phyloP scores from a whole-genome alignment of 192 early-diverging fungal species.

The Physocladia obscura region DNA sequence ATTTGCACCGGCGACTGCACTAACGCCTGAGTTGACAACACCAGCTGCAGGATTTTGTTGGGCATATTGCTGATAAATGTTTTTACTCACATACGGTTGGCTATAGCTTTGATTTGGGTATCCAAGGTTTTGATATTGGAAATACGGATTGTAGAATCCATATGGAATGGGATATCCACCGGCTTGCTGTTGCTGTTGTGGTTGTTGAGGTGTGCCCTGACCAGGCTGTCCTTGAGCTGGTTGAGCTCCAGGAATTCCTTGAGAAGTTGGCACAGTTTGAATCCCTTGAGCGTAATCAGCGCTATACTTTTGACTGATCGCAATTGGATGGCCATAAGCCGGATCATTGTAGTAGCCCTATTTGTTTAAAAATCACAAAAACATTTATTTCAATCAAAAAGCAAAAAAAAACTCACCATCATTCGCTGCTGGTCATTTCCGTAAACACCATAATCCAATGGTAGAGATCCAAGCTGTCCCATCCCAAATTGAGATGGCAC shows the following conservation, averaged over 20 bases:
- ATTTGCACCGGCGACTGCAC: background rate
- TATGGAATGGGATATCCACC: constrained; percentile 67
- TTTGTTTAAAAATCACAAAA: background rate
- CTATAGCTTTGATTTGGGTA: constrained; percentile 83
- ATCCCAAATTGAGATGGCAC: constrained; percentile 35
- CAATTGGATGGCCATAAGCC: constrained; percentile 25
- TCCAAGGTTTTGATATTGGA: constrained; percentile 61
- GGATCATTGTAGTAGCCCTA: constrained; percentile 37
- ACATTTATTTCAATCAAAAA: background rate
- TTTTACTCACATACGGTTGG: constrained; percentile 90
- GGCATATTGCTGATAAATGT: constrained; percentile 82
- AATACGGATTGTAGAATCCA: constrained; percentile 77
- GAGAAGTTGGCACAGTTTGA: background rate
- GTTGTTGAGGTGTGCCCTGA: constrained; percentile 40
- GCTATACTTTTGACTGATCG: constrained; percentile 29
- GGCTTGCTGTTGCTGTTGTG: constrained; percentile 53
- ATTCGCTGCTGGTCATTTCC: constrained; percentile 32
- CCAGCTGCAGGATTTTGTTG: constrained; percentile 3
- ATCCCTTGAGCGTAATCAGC: constrained; percentile 6
- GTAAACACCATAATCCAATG: constrained; percentile 44
- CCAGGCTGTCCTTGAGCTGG: constrained; percentile 19
- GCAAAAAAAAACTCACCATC: constrained; percentile 5
- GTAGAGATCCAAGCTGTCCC: constrained; percentile 37
- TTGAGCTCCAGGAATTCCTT: constrained; percentile 21
- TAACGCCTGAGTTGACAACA: background rate